Evolutionary conservation across 371 early-diverging fungal species (phyloP).

Genomic region (Gilbertella persicaria): DNA sequence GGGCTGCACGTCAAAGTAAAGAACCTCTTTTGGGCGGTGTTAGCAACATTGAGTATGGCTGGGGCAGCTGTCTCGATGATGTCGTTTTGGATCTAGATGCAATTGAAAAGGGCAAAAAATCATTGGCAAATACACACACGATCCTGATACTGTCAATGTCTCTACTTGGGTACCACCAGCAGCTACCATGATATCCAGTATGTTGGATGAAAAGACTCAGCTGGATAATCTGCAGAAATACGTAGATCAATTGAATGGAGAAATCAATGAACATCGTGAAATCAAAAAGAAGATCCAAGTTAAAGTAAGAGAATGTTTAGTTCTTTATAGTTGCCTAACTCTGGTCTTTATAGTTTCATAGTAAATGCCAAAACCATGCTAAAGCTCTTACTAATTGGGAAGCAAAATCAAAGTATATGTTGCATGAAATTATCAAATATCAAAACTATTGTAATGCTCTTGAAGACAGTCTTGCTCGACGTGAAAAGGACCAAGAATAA

Average conservation of each 20-base stretch:
- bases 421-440: slow-evolving; percentile 88
- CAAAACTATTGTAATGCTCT: slow-evolving; percentile 80
- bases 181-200: slow-evolving; percentile 38
- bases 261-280: slow-evolving; percentile 44
- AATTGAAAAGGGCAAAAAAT: slow-evolving; percentile 15
- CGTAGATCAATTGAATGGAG: slow-evolving; percentile 28
- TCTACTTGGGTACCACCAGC: slow-evolving; percentile 41
- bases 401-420: slow-evolving; percentile 77
- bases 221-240: slow-evolving; percentile 28
- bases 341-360: slow-evolving; percentile 43
- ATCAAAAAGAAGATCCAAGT: slow-evolving; percentile 36
- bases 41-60: slow-evolving; percentile 88
- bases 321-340: neutral
- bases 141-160: slow-evolving; percentile 26
- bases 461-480: slow-evolving; percentile 58
- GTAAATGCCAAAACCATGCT: slow-evolving; percentile 57
- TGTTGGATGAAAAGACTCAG: slow-evolving; percentile 31
- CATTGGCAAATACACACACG: slow-evolving; percentile 18
- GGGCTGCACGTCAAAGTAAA: slow-evolving; percentile 88
- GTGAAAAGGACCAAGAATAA: slow-evolving; percentile 2
- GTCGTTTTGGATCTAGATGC: slow-evolving; percentile 34
- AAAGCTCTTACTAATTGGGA: slow-evolving; percentile 88
- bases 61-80: slow-evolving; percentile 68
- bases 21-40: slow-evolving; percentile 86
- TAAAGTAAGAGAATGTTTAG: slow-evolving; percentile 16